Percentiles rank a stretch among this genome's conserved stretches.
phyloP scores from a whole-genome alignment of 2,329 filamentous ascomycete genomes.

The Calonectria pteridis region DNA sequence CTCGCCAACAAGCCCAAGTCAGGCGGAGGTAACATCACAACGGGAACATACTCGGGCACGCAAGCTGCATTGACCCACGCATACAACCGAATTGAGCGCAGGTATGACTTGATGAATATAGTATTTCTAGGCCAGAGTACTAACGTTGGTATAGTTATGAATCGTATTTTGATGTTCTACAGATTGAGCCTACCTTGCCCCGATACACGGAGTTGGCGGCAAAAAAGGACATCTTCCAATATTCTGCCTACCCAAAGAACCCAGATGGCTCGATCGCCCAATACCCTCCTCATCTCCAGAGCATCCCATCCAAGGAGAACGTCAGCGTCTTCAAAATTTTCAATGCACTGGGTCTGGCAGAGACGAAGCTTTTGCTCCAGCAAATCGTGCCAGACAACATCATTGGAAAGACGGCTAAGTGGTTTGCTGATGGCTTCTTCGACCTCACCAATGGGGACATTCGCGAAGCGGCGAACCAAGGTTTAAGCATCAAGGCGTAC shows the following conservation, averaged over 20 bases:
- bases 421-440: constrained; percentile 36
- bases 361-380: constrained; percentile 47
- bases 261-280: constrained; percentile 42
- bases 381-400: constrained; percentile 50
- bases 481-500: constrained; percentile 47
- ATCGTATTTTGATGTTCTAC: constrained; percentile 50
- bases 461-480: constrained; percentile 45
- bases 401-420: constrained; percentile 46
- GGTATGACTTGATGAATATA: constrained; percentile 32
- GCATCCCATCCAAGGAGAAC: constrained; percentile 44
- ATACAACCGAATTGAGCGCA: constrained; percentile 51
- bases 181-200: constrained; percentile 50
- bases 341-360: constrained; percentile 46
- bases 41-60: constrained; percentile 50
- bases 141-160: constrained; percentile 42
- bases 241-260: constrained; percentile 38
- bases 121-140: background rate
- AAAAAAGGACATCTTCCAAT: constrained; percentile 49
- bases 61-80: constrained; percentile 51
- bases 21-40: constrained; percentile 45
- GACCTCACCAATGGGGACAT: constrained; percentile 41
- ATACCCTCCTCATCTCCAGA: constrained; percentile 49
- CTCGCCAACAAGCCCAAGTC: constrained; percentile 35
- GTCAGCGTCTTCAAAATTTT: constrained; percentile 47
- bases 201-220: constrained; percentile 45